phyloP scores from a whole-genome alignment of 306 rosid genomes.

The Cyclanthera cordifolia region DNA sequence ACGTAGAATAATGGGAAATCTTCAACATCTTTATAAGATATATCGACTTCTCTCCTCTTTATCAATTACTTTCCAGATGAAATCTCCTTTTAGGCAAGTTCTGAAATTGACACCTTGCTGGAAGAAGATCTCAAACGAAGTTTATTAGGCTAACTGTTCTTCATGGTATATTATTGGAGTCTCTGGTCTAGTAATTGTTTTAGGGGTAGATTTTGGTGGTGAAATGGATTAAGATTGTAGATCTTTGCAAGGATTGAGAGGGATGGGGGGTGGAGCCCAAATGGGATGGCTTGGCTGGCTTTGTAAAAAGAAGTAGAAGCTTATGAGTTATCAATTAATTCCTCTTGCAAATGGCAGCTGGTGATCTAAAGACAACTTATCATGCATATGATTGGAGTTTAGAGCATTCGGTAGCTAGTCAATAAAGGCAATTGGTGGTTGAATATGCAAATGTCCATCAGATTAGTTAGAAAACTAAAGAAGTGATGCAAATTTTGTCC shows the following conservation, averaged over 20 bases:
- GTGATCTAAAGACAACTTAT: slow-evolving; percentile 12
- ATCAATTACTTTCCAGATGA: too few relatives aligned
- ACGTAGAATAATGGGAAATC: too few relatives aligned
- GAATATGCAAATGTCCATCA: neutral
- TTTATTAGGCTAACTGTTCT: too few relatives aligned
- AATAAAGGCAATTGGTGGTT: neutral
- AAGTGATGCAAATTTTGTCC: neutral
- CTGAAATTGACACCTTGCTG: too few relatives aligned
- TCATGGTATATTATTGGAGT: neutral
- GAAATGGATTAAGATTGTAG: neutral
- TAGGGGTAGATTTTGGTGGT: neutral
- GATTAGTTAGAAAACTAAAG: neutral
- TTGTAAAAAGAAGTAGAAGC: neutral
- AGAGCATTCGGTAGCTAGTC: slow-evolving; percentile 10
- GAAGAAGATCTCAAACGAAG: too few relatives aligned
- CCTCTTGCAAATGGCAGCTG: slow-evolving; percentile 1
- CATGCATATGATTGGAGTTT: slow-evolving; percentile 9
- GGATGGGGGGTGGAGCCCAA: slow-evolving; percentile 6
- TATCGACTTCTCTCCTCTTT: too few relatives aligned
- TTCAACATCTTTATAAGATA: too few relatives aligned
- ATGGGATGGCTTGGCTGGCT: neutral
- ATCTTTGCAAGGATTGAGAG: slow-evolving; percentile 1
- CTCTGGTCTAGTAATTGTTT: neutral
- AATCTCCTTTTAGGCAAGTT: too few relatives aligned
- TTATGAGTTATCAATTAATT: neutral